Evolutionary conservation across 2,329 filamentous ascomycete species (phyloP), one percentile per base, ranked within the genome.

Genomic region (Aureobasidium sp.): DNA sequence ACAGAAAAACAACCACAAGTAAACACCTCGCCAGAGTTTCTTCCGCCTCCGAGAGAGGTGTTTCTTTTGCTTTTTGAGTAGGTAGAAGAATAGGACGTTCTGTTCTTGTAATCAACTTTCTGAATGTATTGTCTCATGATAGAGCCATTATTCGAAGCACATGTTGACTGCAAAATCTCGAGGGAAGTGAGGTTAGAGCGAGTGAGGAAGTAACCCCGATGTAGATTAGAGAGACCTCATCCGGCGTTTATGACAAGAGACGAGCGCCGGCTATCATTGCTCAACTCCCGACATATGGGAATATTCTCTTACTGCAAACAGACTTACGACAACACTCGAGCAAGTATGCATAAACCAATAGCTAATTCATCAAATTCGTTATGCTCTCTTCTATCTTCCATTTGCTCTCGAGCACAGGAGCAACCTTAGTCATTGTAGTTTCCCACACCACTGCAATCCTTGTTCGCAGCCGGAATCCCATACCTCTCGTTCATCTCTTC

Each of bases 371-470:
- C 5, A 29, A 4, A 42, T 11, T 49, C 47, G 14, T 49, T 19
- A 33, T 22, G 9, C 15, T 31, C 24, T n/a, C 11, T 4, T 24
- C 24, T 24, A 24, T 24, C 24, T 24, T 24, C 24, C 24, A 24
- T 31, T 8, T 49, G 2, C 17, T 5, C n/a, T 12, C 12, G 5
- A 0, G 7, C 4, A 17, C 11, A 35, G 11, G 22, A 15, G 12
- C 1, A 12, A 9, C 9, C 19, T 47, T 47, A 80, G 65, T 85
- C 82, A 64, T 85, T 85, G 66, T 84, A 84, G 67, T 84, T 84
- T 7, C 79, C 79, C 64, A 79, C 74, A 3, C 79, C 77, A 22
- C 80, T 76, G 0, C 82, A 82, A 66, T 84, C 79, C 70, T 84
- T 84, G 66, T 81, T 81, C 8, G 81, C 78, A 64, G 72, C 74